These are phyloP conservation scores for Kalanchoe fedtschenkoi DNA, from an alignment of 164 flowering plant species.

Conservation along the genomic window DNA sequence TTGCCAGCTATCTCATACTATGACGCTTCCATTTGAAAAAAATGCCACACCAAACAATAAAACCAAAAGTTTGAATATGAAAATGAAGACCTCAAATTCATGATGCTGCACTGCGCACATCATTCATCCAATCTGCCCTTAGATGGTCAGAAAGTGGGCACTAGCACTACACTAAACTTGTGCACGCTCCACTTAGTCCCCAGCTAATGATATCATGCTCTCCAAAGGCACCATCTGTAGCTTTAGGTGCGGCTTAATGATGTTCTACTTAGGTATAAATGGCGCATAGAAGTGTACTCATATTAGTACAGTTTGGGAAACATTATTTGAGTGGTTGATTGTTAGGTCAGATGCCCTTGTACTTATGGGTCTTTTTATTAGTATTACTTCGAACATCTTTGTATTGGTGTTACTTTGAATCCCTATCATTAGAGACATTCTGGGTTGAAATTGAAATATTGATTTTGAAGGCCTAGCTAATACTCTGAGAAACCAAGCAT, in stretches of 20 bases:
- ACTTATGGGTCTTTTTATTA: not conserved
- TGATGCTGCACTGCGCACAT: no score
- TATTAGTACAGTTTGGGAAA: not conserved
- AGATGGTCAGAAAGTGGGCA: not conserved
- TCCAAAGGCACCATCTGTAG: not conserved
- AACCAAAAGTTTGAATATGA: not conserved
- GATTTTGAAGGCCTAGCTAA: not conserved
- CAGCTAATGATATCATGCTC: no score
- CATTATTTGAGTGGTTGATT: not conserved
- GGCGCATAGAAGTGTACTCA: not conserved
- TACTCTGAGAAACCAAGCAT: not conserved
- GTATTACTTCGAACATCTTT: not conserved
- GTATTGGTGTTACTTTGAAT: not conserved
- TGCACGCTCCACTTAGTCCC: not conserved
- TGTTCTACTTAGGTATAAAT: not conserved
- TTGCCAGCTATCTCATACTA: constrained; percentile 2
- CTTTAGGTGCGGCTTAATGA: not conserved
- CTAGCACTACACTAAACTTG: not conserved
- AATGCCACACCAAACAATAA: no score
- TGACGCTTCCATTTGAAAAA: not conserved
- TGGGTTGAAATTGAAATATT: not conserved
- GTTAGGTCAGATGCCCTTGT: not conserved
- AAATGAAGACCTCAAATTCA: not conserved
- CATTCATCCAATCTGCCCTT: no score
- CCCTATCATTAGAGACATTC: not conserved